Conservation (phyloP, 306 rosid genomes). For the Glycine tomentella region DNA sequence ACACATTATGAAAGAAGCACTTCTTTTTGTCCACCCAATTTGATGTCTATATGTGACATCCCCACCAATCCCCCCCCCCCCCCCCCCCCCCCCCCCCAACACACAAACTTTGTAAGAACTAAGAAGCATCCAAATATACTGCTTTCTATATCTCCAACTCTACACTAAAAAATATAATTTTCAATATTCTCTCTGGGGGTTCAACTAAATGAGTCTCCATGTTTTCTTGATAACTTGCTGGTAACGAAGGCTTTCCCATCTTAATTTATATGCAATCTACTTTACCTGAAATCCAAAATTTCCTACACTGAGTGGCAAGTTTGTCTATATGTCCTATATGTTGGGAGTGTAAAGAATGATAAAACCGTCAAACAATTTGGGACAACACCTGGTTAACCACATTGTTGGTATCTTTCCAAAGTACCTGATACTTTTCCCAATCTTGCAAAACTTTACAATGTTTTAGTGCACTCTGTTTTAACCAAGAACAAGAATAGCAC, state of each 20-base stretch:
- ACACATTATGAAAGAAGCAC: not conserved
- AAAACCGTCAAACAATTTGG: slow-evolving; percentile 1
- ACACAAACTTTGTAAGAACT: too few relatives aligned
- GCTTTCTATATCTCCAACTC: not conserved
- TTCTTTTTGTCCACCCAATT: too few relatives aligned
- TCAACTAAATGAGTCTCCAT: not conserved
- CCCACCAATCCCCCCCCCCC: too few relatives aligned
- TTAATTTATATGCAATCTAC: not conserved
- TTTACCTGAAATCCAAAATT: slow-evolving; percentile 1
- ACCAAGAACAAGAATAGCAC: not conserved
- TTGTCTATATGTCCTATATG: not conserved
- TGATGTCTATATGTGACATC: too few relatives aligned
- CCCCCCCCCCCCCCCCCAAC: too few relatives aligned
- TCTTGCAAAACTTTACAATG: not conserved
- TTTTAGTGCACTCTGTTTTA: not conserved
- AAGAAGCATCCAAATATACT: not conserved
- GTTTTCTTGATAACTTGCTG: not conserved
- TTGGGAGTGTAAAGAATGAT: not conserved
- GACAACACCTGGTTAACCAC: not conserved
- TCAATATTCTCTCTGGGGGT: not conserved
- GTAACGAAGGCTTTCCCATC: not conserved
- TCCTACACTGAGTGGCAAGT: not conserved
- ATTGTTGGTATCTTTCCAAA: not conserved
- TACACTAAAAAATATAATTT: too few relatives aligned
- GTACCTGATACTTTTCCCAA: not conserved